These are phyloP conservation scores for Tulasnella sp. DNA, from an alignment of 768 basidiomycete genomes.

Conservation along the genomic window DNA sequence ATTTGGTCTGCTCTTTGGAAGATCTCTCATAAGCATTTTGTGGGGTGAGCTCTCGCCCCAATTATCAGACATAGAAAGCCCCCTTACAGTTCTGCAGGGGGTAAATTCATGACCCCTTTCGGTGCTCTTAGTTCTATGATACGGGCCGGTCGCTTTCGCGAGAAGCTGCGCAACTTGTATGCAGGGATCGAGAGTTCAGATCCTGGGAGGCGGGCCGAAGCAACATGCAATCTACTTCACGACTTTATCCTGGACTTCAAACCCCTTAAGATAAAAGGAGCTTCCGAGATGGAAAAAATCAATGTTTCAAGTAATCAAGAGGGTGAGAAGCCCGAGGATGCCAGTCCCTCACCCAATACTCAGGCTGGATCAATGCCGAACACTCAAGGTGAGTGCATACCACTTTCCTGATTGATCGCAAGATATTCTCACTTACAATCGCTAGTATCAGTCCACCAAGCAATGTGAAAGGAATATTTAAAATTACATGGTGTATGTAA, in stretches of 20 bases:
- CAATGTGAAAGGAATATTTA: too few relatives aligned
- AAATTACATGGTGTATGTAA: too few relatives aligned
- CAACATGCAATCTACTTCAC: slow-evolving; percentile 5
- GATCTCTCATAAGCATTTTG: not conserved
- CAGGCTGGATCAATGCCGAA: too few relatives aligned
- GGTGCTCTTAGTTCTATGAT: not conserved
- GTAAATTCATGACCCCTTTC: not conserved
- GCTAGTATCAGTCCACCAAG: too few relatives aligned
- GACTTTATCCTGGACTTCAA: slow-evolving; percentile 15
- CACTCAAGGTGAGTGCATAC: too few relatives aligned
- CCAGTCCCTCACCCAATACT: too few relatives aligned
- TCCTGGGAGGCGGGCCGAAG: not conserved
- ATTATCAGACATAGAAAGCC: not conserved
- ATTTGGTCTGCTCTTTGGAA: not conserved
- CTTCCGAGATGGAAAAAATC: too few relatives aligned
- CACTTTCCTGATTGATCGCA: too few relatives aligned
- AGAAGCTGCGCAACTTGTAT: not conserved
- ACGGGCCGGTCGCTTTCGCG: not conserved
- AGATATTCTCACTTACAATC: too few relatives aligned
- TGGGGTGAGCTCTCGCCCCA: not conserved
- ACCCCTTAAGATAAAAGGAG: not conserved
- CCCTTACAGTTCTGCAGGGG: not conserved
- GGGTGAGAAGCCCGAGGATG: too few relatives aligned
- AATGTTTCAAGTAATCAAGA: too few relatives aligned
- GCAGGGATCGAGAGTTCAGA: not conserved